Conservation (phyloP, 345 rosid species). For the Eutrema yunnanense region DNA sequence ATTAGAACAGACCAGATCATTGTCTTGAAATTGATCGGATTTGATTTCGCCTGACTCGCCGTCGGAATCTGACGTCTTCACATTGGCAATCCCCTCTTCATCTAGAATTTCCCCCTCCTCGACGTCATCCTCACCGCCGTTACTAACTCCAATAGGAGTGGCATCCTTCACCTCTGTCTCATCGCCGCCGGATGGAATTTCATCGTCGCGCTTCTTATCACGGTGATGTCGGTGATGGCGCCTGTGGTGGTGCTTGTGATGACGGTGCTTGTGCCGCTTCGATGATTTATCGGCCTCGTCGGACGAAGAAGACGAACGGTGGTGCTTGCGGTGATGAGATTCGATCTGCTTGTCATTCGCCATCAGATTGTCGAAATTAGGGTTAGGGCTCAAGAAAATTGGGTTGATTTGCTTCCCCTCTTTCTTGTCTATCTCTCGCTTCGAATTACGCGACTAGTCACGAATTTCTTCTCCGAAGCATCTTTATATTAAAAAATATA, state of each 20-base stretch:
- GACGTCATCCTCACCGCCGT: conserved; percentile 54
- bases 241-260: conserved; percentile 41
- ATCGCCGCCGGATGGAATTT: conserved; percentile 26
- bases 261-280: conserved; percentile 82
- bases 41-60: conserved; percentile 34
- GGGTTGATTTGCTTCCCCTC: conserved; percentile 3
- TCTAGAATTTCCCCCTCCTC: conserved; percentile 99
- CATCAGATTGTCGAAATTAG: conserved; percentile 39
- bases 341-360: conserved; percentile 46
- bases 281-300: conserved; percentile 56
- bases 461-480: neutral
- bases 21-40: conserved; percentile 30
- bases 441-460: neutral
- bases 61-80: conserved; percentile 20
- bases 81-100: conserved; percentile 35
- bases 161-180: conserved; percentile 18
- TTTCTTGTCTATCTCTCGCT: neutral
- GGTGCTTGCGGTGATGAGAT: conserved; percentile 65
- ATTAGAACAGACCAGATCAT: conserved; percentile 66
- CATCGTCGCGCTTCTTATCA: conserved; percentile 54
- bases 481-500: neutral
- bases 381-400: conserved; percentile 32
- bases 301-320: conserved; percentile 37
- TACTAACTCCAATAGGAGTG: conserved; percentile 13
- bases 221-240: conserved; percentile 60